Conservation (phyloP, 352 stramenopile genomes). For the Pythium phragmiticola region DNA sequence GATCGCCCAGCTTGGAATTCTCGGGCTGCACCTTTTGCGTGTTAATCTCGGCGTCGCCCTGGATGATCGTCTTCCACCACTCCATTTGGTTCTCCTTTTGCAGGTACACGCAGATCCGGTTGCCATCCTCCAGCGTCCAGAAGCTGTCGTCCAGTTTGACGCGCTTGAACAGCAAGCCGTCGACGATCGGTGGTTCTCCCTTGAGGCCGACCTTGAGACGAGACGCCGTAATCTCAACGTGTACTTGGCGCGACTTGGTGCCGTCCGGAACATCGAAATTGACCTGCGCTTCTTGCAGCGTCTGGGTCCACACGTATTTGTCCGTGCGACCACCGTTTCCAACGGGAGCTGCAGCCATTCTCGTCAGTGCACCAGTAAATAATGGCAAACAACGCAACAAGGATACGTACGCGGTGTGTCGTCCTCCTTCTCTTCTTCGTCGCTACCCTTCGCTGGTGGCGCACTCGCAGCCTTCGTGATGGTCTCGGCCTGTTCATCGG, state of each 20-base stretch:
- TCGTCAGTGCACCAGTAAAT: not conserved
- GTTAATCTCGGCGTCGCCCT: constrained; percentile 96
- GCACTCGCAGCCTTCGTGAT: constrained; percentile 28
- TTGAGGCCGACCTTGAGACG: constrained; percentile 92
- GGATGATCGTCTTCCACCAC: constrained; percentile 98
- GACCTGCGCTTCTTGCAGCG: constrained; percentile 94
- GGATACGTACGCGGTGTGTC: constrained; percentile 55
- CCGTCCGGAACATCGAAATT: constrained; percentile 91
- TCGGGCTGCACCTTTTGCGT: constrained; percentile 98
- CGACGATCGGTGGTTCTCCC: constrained; percentile 60
- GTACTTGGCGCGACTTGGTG: constrained; percentile 93
- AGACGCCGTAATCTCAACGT: constrained; percentile 90
- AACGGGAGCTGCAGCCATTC: constrained; percentile 48
- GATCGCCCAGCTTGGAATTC: constrained; percentile 97
- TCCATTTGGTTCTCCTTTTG: constrained; percentile 99
- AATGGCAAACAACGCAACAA: not conserved
- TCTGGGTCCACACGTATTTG: constrained; percentile 98
- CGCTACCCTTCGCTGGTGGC: constrained; percentile 11
- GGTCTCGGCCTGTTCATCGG: constrained; percentile 47
- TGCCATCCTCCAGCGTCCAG: constrained; percentile 96
- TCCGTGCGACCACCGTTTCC: constrained; percentile 92
- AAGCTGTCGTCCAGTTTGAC: constrained; percentile 99
- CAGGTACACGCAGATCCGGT: constrained; percentile 91
- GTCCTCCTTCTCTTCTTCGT: constrained; percentile 47
- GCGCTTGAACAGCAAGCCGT: constrained; percentile 93